phyloP scores from a whole-genome alignment of 139 green algal genomes.

The Chlorella ohadii region DNA sequence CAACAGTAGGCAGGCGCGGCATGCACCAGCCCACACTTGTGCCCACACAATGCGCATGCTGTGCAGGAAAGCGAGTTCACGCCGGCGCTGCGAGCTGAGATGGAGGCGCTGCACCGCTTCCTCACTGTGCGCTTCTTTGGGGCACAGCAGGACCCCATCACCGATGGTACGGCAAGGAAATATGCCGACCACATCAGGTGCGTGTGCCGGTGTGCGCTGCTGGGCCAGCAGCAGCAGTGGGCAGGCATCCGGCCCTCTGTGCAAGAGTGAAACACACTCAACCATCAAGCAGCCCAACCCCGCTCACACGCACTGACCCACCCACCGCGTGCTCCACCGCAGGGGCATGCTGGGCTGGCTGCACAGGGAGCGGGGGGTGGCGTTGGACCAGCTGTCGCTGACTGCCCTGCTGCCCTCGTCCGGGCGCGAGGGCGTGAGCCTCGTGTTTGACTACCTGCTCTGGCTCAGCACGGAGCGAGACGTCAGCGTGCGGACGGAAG shows the following conservation, averaged over 20 bases:
- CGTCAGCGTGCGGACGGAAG: slow-evolving; percentile 40
- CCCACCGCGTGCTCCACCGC: background rate
- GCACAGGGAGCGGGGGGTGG: slow-evolving; percentile 40
- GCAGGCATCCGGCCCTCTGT: no score
- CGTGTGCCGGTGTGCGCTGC: no score
- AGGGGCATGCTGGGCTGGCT: slow-evolving; percentile 67
- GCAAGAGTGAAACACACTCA: no score
- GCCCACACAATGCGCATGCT: no score
- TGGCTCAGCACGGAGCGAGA: slow-evolving; percentile 55
- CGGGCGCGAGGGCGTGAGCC: slow-evolving; percentile 33
- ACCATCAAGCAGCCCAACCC: background rate
- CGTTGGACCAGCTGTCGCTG: slow-evolving; percentile 51
- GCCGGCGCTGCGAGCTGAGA: slow-evolving; percentile 38
- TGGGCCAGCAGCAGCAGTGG: background rate
- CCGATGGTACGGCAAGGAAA: slow-evolving; percentile 47
- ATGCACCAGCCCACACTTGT: background rate
- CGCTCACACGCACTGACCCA: no score
- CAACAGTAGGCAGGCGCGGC: no score
- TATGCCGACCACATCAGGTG: slow-evolving; percentile 54
- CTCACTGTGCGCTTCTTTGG: slow-evolving; percentile 52
- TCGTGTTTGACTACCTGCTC: slow-evolving; percentile 66
- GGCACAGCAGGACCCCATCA: slow-evolving; percentile 53
- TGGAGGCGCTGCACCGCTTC: slow-evolving; percentile 57
- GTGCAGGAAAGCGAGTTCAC: slow-evolving; percentile 37
- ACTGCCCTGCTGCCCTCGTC: slow-evolving; percentile 41